Evolutionary conservation across 2,329 filamentous ascomycete genomes (phyloP).

Genomic region (Colletotrichum liaoningense): DNA sequence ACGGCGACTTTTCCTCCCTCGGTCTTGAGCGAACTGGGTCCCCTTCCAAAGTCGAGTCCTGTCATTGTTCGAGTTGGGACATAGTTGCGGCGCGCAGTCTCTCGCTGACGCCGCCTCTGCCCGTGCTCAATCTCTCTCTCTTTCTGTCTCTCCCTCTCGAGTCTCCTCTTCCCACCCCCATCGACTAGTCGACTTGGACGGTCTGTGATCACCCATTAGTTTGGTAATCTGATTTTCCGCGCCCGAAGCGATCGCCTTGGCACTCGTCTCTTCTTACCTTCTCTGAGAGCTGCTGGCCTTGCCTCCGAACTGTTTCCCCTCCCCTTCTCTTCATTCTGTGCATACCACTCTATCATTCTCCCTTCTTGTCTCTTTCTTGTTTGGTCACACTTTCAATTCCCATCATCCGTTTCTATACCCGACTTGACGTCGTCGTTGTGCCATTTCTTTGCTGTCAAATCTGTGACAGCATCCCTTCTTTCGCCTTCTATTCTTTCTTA

Average conservation of each 20-base stretch:
- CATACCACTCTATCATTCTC: neutral
- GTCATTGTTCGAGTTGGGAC: neutral
- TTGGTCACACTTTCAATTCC: neutral
- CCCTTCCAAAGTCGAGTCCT: neutral
- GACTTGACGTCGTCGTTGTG: neutral
- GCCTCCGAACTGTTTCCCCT: neutral
- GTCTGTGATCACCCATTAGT: constrained; percentile 7
- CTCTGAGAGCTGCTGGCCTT: constrained; percentile 14
- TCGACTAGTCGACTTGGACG: neutral
- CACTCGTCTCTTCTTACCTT: constrained; percentile 35
- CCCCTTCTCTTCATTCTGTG: neutral
- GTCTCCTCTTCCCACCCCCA: no score
- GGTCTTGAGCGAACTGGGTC: neutral
- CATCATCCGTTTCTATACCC: neutral
- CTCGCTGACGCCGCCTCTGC: neutral
- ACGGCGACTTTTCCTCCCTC: neutral
- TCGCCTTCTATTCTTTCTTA: constrained; percentile 1
- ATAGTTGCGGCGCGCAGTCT: neutral
- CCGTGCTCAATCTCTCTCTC: neutral
- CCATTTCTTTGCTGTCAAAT: neutral
- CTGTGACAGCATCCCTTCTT: neutral
- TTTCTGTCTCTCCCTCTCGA: neutral
- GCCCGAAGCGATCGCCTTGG: constrained; percentile 28
- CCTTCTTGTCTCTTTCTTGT: neutral
- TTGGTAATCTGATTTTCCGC: constrained; percentile 27